These are phyloP conservation scores for Phytophthora fragariae DNA, from an alignment of 352 stramenopile species.

Conservation along the genomic window DNA sequence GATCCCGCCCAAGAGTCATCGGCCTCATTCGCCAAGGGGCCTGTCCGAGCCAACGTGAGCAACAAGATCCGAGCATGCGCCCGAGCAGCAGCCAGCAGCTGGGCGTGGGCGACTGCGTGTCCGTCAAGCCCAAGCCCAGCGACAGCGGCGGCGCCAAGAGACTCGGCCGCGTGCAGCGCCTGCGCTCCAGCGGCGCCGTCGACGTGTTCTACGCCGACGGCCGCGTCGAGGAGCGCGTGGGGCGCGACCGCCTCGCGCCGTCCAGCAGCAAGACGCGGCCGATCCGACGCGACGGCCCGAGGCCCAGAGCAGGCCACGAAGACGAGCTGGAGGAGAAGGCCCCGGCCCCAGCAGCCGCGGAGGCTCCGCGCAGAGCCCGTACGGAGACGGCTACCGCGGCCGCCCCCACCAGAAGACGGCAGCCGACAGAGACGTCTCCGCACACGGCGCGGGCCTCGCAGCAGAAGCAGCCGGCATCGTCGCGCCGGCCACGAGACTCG, in stretches of 20 bases:
- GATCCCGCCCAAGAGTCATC: background rate
- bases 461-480: constrained; percentile 23
- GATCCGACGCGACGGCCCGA: constrained; percentile 9
- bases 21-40: constrained; percentile 23
- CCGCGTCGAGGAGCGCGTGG: constrained; percentile 54
- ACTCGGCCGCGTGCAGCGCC: constrained; percentile 49
- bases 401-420: constrained; percentile 20
- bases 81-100: constrained; percentile 26
- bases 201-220: constrained; percentile 67
- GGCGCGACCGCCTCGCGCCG: constrained; percentile 44
- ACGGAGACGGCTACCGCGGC: constrained; percentile 16
- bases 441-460: constrained; percentile 17
- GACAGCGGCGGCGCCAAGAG: constrained; percentile 24
- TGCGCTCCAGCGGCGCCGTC: constrained; percentile 54
- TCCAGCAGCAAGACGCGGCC: background rate
- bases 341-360: background rate
- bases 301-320: constrained; percentile 5
- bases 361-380: constrained; percentile 21
- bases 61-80: constrained; percentile 14
- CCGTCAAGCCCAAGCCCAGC: constrained; percentile 39
- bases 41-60: background rate
- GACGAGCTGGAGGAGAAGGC: constrained; percentile 16
- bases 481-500: constrained; percentile 50
- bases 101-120: constrained; percentile 39
- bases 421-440: constrained; percentile 16